Percentiles rank a stretch among this genome's conserved stretches.
Evolutionary conservation across 139 green algal species (phyloP).

Genomic region (Pleodorina starrii): DNA sequence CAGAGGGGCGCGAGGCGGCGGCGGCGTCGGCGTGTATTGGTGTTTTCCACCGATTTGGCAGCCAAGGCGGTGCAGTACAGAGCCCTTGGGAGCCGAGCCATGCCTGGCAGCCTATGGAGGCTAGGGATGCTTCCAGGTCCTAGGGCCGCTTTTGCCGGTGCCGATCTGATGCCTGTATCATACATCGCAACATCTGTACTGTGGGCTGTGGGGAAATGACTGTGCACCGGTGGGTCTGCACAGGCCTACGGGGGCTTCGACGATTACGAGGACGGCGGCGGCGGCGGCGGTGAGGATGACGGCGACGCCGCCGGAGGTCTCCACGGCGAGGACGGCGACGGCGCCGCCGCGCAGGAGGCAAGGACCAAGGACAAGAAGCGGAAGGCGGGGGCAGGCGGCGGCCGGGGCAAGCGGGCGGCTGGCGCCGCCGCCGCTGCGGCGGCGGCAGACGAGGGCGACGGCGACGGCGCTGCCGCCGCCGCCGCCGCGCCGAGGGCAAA

Average conservation of each 20-base stretch:
- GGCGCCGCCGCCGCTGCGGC: neutral
- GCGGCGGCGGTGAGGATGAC: neutral
- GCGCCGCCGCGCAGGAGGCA: neutral
- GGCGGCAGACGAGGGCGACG: neutral
- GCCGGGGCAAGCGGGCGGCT: neutral
- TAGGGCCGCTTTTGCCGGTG: too few species aligned
- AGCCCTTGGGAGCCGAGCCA: too few species aligned
- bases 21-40: too few species aligned
- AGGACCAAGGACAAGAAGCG: neutral
- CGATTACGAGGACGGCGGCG: neutral
- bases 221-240: too few species aligned
- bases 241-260: conserved; percentile 4
- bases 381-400: neutral
- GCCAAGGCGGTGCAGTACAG: too few species aligned
- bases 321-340: neutral
- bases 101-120: too few species aligned
- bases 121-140: too few species aligned
- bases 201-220: too few species aligned
- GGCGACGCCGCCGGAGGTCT: neutral
- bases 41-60: too few species aligned
- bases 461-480: neutral
- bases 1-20: too few species aligned
- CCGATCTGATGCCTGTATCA: too few species aligned
- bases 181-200: too few species aligned
- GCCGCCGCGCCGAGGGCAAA: neutral